Evolutionary conservation across 129 eudicot genomes (phyloP).

Genomic region (Escallonia herrerae): DNA sequence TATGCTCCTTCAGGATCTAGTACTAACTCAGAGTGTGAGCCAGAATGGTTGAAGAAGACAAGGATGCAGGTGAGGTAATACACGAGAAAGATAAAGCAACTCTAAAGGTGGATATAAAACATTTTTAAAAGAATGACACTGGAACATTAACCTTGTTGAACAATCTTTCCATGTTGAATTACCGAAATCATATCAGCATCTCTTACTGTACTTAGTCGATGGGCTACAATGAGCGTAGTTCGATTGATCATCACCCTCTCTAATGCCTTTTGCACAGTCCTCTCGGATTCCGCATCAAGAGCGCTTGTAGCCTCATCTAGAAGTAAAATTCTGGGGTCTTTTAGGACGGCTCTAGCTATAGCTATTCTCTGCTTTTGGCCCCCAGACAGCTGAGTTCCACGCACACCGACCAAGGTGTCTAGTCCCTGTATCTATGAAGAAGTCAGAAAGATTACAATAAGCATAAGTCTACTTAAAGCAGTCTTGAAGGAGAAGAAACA

Average conservation of each 20-base stretch:
- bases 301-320: conserved; percentile 36
- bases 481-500: too few relatives aligned
- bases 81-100: too few relatives aligned
- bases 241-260: conserved; percentile 24
- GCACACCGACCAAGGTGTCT: conserved; percentile 24
- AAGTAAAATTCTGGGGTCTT: conserved; percentile 27
- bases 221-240: conserved; percentile 28
- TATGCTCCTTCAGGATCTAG: conserved; percentile 30
- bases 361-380: conserved; percentile 39
- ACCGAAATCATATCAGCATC: conserved; percentile 25
- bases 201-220: conserved; percentile 24
- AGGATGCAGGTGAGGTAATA: too few relatives aligned
- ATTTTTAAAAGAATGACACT: too few relatives aligned
- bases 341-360: conserved; percentile 28
- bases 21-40: conserved; percentile 23
- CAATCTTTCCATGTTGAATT: conserved; percentile 23
- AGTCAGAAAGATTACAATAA: neutral
- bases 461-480: neutral
- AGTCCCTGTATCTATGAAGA: conserved; percentile 19
- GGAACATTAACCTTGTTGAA: conserved; percentile 23
- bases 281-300: conserved; percentile 31
- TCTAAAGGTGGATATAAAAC: too few relatives aligned
- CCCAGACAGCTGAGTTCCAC: conserved; percentile 29
- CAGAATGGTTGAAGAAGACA: conserved; percentile 8
- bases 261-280: conserved; percentile 30